A percentile compares a stretch with the other conserved stretches of the same genome.
Conservation (phyloP, 345 rosid genomes). For the Pugionium dolabratum region DNA sequence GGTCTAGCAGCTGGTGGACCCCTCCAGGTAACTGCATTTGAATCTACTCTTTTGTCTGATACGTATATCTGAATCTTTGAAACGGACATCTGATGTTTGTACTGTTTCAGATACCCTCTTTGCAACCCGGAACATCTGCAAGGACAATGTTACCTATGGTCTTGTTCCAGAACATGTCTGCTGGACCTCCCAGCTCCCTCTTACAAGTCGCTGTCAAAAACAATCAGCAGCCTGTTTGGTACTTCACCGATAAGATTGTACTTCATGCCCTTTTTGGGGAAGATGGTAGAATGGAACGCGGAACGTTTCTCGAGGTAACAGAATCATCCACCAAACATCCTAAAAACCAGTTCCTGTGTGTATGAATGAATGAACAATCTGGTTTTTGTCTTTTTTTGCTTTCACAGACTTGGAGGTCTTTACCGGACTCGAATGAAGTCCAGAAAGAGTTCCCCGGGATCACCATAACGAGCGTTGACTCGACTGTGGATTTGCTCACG, state of each 20-base stretch:
- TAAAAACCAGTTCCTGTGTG: not conserved
- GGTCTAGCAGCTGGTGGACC: slow-evolving; percentile 96
- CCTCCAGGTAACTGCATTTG: slow-evolving; percentile 65
- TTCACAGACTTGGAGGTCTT: slow-evolving; percentile 72
- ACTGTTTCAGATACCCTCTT: slow-evolving; percentile 65
- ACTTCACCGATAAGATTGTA: slow-evolving; percentile 73
- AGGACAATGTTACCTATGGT: slow-evolving; percentile 84
- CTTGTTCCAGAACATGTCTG: slow-evolving; percentile 81
- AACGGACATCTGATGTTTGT: slow-evolving; percentile 9
- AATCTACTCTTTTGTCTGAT: slow-evolving; percentile 7
- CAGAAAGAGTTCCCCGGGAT: slow-evolving; percentile 75
- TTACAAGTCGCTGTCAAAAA: slow-evolving; percentile 97
- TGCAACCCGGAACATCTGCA: slow-evolving; percentile 78
- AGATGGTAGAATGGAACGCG: slow-evolving; percentile 97
- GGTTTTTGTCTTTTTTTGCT: not conserved
- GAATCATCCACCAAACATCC: slow-evolving; percentile 9
- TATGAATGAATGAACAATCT: slow-evolving; percentile 1
- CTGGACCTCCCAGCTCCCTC: slow-evolving; percentile 84
- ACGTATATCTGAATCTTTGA: not conserved
- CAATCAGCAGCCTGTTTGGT: slow-evolving; percentile 94
- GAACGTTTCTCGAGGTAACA: slow-evolving; percentile 94
- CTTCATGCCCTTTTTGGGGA: slow-evolving; percentile 73
- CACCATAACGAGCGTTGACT: slow-evolving; percentile 57
- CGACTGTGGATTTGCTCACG: slow-evolving; percentile 66
- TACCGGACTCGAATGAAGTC: slow-evolving; percentile 90